These are phyloP conservation scores for Ramaria sp. DNA, from an alignment of 768 basidiomycete species.

Conservation along the genomic window DNA sequence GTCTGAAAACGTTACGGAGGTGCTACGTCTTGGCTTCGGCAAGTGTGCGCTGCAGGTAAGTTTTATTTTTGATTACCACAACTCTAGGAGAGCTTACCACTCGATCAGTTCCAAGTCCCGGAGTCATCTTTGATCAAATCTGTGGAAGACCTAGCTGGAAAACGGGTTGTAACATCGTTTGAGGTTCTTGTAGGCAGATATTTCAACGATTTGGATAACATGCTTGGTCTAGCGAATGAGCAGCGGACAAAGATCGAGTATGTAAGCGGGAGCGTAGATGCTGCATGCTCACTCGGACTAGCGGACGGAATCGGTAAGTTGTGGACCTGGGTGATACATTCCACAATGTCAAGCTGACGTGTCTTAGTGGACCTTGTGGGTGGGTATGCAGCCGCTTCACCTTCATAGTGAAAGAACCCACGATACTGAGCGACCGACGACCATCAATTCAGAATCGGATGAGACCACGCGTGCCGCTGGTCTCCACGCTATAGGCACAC, in stretches of 20 bases:
- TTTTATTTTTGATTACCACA: not conserved
- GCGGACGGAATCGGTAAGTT: conserved; percentile 90
- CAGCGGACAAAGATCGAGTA: conserved; percentile 80
- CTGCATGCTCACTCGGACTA: conserved; percentile 90
- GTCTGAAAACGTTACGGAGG: conserved; percentile 65
- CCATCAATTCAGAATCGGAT: conserved; percentile 65
- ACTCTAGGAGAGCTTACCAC: not conserved
- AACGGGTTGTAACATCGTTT: conserved; percentile 90
- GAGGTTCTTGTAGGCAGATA: conserved; percentile 77
- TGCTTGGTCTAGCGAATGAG: conserved; percentile 32
- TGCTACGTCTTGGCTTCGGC: conserved; percentile 81
- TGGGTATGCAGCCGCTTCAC: conserved; percentile 49
- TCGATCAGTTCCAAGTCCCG: conserved; percentile 65
- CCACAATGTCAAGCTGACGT: not conserved
- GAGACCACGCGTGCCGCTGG: conserved; percentile 99
- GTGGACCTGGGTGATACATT: not conserved
- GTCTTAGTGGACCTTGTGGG: conserved; percentile 85
- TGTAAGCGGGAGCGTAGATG: conserved; percentile 96
- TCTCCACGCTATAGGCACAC: conserved; percentile 82
- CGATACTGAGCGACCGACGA: too few relatives aligned
- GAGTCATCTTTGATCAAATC: conserved; percentile 58
- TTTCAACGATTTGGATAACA: conserved; percentile 57
- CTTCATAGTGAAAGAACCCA: too few relatives aligned
- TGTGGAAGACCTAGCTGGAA: conserved; percentile 76
- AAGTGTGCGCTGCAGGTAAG: conserved; percentile 68